phyloP scores from a whole-genome alignment of 257 asterid species.

The Solanum gandarillasii region DNA sequence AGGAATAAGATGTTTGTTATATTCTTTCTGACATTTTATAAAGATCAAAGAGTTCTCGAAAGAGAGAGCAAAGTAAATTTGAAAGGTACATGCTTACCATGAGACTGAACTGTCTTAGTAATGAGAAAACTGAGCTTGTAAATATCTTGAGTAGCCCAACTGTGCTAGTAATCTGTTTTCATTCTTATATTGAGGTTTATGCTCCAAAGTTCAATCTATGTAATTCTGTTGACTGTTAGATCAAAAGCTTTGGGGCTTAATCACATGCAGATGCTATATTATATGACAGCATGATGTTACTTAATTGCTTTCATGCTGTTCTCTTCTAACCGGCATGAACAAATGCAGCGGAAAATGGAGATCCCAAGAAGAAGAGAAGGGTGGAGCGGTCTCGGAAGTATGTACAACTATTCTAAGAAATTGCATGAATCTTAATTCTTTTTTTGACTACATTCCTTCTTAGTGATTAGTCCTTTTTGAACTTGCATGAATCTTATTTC shows the following conservation, averaged over 20 bases:
- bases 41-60: neutral
- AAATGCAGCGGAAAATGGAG: slow-evolving; percentile 70
- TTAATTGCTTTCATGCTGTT: neutral
- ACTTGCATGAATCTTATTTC: too few species aligned
- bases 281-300: neutral
- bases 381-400: slow-evolving; percentile 88
- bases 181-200: neutral
- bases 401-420: slow-evolving; percentile 4
- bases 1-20: neutral
- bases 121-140: neutral
- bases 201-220: too few species aligned
- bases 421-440: neutral
- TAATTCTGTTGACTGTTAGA: neutral
- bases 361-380: slow-evolving; percentile 78
- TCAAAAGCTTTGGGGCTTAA: neutral
- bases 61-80: neutral
- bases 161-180: neutral
- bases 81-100: neutral
- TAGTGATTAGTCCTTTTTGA: too few species aligned
- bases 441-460: too few species aligned
- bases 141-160: neutral
- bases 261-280: neutral
- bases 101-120: neutral
- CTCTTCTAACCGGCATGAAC: slow-evolving; percentile 10
- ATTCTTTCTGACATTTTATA: neutral